Conservation (phyloP, 805 yeast species). For the Danielozyma ontarioensis region DNA sequence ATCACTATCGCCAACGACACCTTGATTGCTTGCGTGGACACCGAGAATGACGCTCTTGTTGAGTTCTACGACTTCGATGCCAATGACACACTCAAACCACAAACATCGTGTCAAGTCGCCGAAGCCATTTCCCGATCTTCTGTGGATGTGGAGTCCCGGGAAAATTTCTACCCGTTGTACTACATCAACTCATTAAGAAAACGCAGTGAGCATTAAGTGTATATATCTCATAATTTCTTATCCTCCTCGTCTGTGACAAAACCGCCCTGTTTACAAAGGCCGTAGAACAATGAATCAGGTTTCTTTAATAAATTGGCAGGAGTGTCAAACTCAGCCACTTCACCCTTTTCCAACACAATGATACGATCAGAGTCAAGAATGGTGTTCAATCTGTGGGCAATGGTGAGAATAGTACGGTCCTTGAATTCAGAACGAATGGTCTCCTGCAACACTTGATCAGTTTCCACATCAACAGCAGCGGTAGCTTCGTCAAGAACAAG, state of each 20-base stretch:
- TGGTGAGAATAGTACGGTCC: slow-evolving; percentile 74
- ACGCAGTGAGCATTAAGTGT: slow-evolving; percentile 56
- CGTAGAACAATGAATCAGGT: slow-evolving; percentile 66
- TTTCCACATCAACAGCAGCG: slow-evolving; percentile 84
- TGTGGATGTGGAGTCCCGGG: slow-evolving; percentile 25
- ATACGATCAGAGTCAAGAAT: slow-evolving; percentile 78
- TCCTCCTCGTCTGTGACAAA: slow-evolving; percentile 26
- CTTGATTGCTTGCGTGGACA: slow-evolving; percentile 25
- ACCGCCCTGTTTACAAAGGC: slow-evolving; percentile 81
- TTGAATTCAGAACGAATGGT: slow-evolving; percentile 72
- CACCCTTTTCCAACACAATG: slow-evolving; percentile 70
- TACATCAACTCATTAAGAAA: slow-evolving; percentile 48
- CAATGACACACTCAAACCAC: slow-evolving; percentile 11
- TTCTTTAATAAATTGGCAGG: slow-evolving; percentile 64
- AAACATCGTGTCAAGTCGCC: slow-evolving; percentile 3
- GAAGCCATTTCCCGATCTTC: slow-evolving; percentile 18
- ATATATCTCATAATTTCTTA: no score
- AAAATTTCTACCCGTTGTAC: slow-evolving; percentile 46
- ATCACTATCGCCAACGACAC: slow-evolving; percentile 12
- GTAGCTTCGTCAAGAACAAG: slow-evolving; percentile 82
- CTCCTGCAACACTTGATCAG: slow-evolving; percentile 71
- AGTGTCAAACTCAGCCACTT: slow-evolving; percentile 70
- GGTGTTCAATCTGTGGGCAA: slow-evolving; percentile 81
- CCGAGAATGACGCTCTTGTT: slow-evolving; percentile 24
- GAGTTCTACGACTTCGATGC: slow-evolving; percentile 13